Evolutionary conservation across 257 asterid genomes (phyloP).

Genomic region (Fraxinus cuspidata): DNA sequence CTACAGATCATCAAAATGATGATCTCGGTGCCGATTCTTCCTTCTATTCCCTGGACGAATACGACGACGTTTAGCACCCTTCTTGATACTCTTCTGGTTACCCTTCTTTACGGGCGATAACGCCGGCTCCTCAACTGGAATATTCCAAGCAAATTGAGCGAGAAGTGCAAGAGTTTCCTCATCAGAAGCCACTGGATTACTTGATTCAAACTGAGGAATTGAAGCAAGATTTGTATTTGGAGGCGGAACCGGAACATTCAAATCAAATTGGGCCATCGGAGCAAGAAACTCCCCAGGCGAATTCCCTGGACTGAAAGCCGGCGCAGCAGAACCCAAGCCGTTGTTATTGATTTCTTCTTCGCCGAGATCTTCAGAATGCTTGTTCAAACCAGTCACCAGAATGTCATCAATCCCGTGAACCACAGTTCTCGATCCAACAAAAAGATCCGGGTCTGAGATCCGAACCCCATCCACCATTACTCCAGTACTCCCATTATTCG

Average conservation of each 20-base stretch:
- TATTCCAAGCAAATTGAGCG: constrained; percentile 3
- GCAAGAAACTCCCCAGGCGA: constrained; percentile 18
- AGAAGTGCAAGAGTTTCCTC: constrained; percentile 1
- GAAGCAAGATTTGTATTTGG: constrained; percentile 7
- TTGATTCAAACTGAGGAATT: constrained; percentile 7
- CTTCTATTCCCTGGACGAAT: constrained; percentile 21
- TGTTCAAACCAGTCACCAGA: constrained; percentile 47
- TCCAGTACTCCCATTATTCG: constrained; percentile 15
- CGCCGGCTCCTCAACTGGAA: constrained; percentile 10
- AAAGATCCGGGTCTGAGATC: constrained; percentile 52
- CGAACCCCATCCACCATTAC: constrained; percentile 54
- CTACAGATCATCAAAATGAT: constrained; percentile 25
- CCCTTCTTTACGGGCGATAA: constrained; percentile 2
- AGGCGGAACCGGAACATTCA: constrained; percentile 10
- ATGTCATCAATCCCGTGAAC: constrained; percentile 68
- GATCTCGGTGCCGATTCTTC: neutral
- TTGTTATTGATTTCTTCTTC: neutral
- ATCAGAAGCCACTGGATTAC: neutral
- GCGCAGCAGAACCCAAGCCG: constrained; percentile 22
- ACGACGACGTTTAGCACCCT: constrained; percentile 9
- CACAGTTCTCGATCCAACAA: constrained; percentile 46
- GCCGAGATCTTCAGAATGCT: constrained; percentile 29
- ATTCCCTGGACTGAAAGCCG: constrained; percentile 14
- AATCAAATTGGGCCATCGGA: neutral
- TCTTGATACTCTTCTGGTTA: constrained; percentile 15